Percentiles rank a stretch among this genome's conserved stretches.
Conservation (phyloP, 1,284 basidiomycete genomes). For the Fomitopsis pinicola region DNA sequence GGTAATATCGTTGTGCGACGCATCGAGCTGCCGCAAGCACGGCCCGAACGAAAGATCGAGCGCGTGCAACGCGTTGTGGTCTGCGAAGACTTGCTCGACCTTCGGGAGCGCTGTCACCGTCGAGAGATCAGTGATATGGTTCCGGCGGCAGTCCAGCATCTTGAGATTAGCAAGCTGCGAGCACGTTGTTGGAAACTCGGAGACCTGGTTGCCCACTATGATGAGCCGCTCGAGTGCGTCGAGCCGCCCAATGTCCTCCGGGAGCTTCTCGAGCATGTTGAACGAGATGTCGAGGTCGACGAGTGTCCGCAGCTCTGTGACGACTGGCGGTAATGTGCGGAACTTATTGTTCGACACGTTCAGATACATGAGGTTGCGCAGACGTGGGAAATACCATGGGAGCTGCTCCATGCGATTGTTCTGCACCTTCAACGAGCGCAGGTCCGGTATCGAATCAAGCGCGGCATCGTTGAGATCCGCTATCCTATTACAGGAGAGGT, state of each 20-base stretch:
- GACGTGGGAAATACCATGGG: conserved; percentile 80
- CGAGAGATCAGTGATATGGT: conserved; percentile 74
- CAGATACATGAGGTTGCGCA: conserved; percentile 72
- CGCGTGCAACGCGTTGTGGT: conserved; percentile 79
- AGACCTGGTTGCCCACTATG: conserved; percentile 86
- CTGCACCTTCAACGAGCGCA: conserved; percentile 77
- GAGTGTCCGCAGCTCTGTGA: conserved; percentile 74
- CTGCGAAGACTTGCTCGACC: conserved; percentile 67
- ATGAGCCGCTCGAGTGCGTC: conserved; percentile 72
- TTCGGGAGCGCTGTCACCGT: conserved; percentile 67
- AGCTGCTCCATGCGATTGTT: conserved; percentile 92
- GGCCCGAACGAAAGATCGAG: conserved; percentile 76
- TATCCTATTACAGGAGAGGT: conserved; percentile 93
- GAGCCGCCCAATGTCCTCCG: conserved; percentile 76
- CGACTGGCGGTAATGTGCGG: conserved; percentile 71
- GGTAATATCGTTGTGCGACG: conserved; percentile 82
- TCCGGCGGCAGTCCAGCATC: conserved; percentile 80
- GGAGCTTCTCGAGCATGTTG: conserved; percentile 84
- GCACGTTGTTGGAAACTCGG: conserved; percentile 71
- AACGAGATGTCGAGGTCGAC: conserved; percentile 93
- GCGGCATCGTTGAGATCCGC: conserved; percentile 85
- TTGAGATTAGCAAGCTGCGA: conserved; percentile 59
- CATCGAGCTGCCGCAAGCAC: conserved; percentile 56
- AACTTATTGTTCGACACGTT: conserved; percentile 99
- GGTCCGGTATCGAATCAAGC: conserved; percentile 73